Base-by-base conservation (phyloP, 1,139 yeast species). In the Debaryomyces singareniensis region DNA sequence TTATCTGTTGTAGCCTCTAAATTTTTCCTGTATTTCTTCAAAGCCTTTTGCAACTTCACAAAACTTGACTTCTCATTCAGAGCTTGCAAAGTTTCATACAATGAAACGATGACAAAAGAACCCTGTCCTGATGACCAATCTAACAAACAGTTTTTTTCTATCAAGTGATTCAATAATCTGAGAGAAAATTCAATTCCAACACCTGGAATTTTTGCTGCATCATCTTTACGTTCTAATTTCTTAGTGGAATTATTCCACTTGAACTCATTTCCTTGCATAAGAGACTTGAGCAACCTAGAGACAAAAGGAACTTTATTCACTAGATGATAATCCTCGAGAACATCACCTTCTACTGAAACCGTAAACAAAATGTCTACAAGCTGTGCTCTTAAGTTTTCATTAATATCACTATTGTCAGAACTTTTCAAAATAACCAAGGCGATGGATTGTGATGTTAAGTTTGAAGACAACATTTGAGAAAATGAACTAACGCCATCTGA, bases 361-460 rank as follows among this genome's bases (percentile, higher is more conserved):
- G 71, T 74, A 33, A 77, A 64, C 6, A 84, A 60, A 9, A 68
- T 63, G 28, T 71, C 68, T n/a, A 83, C 45, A 21, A 84, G 67
- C 32, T 65, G 55, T 15, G 64, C 58, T 58, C 80, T 74, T 29
- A 61, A 53, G 2, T 48, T 51, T 12, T 49, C 45, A 32, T 71
- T 70, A 12, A 71, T 65, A 27, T 66, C 68, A 11, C 60, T 68
- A 35, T 59, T 64, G 5, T 72, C 74, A 30, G 76, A 72, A 5
- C 56, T 43, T 13, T 69, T 61, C 37, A 84, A 67, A 32, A 87
- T 59, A 20, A 85, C 67, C 56, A 89, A 97, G 25, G 82, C 68
- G 31, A 84, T 63, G 39, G 85, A 79, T 57, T 91, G 97, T 21
- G 93, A 72, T 18, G 95, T 95, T 38, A 89, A 59, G 46, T 82